Conservation (phyloP, 768 basidiomycete genomes). For the Naganishia vaughanmartiniae region DNA sequence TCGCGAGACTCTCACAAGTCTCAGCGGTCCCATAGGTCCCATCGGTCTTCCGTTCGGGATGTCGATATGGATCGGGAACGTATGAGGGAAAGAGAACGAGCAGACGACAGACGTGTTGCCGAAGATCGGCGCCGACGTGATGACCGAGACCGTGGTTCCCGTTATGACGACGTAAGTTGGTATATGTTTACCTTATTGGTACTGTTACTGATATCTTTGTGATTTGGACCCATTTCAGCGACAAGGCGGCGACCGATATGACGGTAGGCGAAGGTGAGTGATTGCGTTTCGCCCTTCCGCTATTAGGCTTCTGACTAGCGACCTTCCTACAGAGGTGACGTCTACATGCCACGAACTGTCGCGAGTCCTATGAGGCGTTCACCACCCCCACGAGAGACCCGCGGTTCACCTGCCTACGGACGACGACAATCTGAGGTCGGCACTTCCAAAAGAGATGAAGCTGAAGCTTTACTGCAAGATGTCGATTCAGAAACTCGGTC, state of each 20-base stretch:
- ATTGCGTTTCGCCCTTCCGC: neutral
- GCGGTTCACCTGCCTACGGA: slow-evolving; percentile 48
- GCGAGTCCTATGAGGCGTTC: slow-evolving; percentile 52
- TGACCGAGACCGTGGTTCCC: slow-evolving; percentile 25
- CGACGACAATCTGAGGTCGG: slow-evolving; percentile 60
- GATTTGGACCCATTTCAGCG: neutral
- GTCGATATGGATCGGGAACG: slow-evolving; percentile 29
- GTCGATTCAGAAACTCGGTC: slow-evolving; percentile 98
- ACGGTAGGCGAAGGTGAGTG: slow-evolving; percentile 17
- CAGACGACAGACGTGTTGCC: slow-evolving; percentile 18
- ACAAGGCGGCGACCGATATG: slow-evolving; percentile 18
- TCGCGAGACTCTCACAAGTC: slow-evolving; percentile 50
- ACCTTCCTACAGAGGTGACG: neutral
- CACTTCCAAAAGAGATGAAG: slow-evolving; percentile 62
- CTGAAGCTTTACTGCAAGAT: slow-evolving; percentile 67
- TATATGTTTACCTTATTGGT: neutral
- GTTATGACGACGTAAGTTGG: slow-evolving; percentile 33
- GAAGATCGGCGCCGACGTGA: slow-evolving; percentile 26
- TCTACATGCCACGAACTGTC: slow-evolving; percentile 51
- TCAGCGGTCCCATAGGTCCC: slow-evolving; percentile 30
- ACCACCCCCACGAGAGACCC: slow-evolving; percentile 14
- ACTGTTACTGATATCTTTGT: neutral
- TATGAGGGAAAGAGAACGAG: slow-evolving; percentile 21
- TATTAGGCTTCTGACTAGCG: neutral
- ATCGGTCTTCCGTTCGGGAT: slow-evolving; percentile 20